phyloP scores from a whole-genome alignment of 495 filamentous ascomycete genomes.

The Penicillium ochrochloron region DNA sequence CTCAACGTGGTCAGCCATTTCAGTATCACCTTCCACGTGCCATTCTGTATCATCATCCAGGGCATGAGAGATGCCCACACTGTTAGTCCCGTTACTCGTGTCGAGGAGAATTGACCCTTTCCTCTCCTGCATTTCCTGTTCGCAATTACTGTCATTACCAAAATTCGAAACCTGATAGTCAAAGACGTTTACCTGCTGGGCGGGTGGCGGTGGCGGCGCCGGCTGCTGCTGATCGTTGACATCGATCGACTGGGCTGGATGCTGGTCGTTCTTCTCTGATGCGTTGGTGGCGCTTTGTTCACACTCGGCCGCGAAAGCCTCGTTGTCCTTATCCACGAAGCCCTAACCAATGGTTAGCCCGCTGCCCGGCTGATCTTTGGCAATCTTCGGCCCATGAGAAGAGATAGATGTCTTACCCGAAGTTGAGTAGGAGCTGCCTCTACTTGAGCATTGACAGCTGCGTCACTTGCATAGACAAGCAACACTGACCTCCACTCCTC shows the following conservation, averaged over 20 bases:
- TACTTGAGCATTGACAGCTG: conserved; percentile 41
- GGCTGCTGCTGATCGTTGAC: conserved; percentile 14
- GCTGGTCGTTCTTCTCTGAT: neutral
- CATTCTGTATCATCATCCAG: conserved; percentile 19
- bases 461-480: conserved; percentile 57
- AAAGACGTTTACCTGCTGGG: conserved; percentile 43
- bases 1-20: conserved; percentile 25
- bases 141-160: conserved; percentile 31
- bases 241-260: neutral
- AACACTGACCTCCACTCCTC: conserved; percentile 52
- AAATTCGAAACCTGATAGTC: conserved; percentile 48
- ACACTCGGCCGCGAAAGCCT: conserved; percentile 50
- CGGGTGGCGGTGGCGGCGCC: conserved; percentile 19
- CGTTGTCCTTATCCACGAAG: conserved; percentile 55
- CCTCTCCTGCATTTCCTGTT: conserved; percentile 49
- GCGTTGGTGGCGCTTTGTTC: conserved; percentile 23
- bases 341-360: conserved; percentile 34
- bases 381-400: neutral
- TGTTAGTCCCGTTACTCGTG: conserved; percentile 15
- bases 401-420: conserved; percentile 35
- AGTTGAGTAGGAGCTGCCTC: conserved; percentile 43
- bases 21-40: conserved; percentile 23
- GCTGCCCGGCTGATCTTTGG: neutral
- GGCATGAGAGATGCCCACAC: neutral
- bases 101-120: conserved; percentile 31